Percentiles rank a stretch among this genome's conserved stretches.
These are phyloP conservation scores for Paracoccidioides lutzii DNA, from an alignment of 2,329 filamentous ascomycete genomes.

Conservation along the genomic window DNA sequence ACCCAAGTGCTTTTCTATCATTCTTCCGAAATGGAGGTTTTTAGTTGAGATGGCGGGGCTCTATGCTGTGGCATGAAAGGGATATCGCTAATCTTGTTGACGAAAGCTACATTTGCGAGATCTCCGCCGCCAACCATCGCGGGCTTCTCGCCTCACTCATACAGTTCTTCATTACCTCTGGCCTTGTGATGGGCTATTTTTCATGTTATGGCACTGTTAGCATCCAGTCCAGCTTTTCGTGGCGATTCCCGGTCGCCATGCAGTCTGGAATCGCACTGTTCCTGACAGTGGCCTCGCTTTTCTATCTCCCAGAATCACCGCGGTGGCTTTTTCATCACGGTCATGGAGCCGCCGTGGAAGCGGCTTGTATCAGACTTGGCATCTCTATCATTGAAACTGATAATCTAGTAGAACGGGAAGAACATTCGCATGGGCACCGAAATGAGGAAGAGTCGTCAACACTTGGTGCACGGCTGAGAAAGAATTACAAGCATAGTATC, in stretches of 20 bases:
- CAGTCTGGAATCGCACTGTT: slow-evolving; percentile 25
- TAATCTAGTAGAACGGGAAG: slow-evolving; percentile 18
- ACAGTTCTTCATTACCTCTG: slow-evolving; percentile 40
- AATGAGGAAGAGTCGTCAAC: background rate
- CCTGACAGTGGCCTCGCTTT: slow-evolving; percentile 20
- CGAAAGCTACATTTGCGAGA: slow-evolving; percentile 45
- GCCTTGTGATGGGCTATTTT: slow-evolving; percentile 46
- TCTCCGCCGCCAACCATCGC: slow-evolving; percentile 40
- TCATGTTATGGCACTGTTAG: slow-evolving; percentile 44
- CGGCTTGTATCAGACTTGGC: slow-evolving; percentile 31
- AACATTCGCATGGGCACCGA: slow-evolving; percentile 5
- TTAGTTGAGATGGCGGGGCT: background rate
- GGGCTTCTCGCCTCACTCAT: slow-evolving; percentile 41
- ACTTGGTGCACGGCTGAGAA: background rate
- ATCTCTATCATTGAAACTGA: slow-evolving; percentile 36
- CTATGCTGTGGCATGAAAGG: background rate
- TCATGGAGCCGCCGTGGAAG: slow-evolving; percentile 33
- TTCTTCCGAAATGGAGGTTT: background rate
- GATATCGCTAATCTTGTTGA: background rate
- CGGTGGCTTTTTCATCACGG: slow-evolving; percentile 44
- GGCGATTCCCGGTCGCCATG: slow-evolving; percentile 43
- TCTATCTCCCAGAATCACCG: slow-evolving; percentile 41
- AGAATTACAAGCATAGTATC: background rate
- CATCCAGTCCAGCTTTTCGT: slow-evolving; percentile 38
- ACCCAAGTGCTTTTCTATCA: background rate